Evolutionary conservation across 2,329 filamentous ascomycete genomes (phyloP), one percentile per base, ranked within the genome.

Genomic region (Neurospora sp.): DNA sequence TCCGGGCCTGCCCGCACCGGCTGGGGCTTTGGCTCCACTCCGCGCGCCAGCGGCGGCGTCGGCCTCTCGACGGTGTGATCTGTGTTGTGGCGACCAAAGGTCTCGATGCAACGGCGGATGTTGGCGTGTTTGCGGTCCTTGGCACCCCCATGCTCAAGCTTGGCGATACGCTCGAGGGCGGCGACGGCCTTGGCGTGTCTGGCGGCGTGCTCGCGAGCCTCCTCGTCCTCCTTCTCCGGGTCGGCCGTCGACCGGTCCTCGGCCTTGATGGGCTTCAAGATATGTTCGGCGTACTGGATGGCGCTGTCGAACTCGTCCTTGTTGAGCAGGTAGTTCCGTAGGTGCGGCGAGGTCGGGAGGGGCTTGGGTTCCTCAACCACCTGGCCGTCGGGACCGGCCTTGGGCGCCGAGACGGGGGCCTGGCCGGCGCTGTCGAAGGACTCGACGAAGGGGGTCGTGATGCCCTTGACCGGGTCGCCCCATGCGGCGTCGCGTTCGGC

Each of bases 1-100:
- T 99, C 96, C 5, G 91, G 91, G 0, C 96, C 96, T n/a, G 90
- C 89, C 39, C 96, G 90, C 36, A 75, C 74, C 70, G 80, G 82
- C 82, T 76, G 80, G 71, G 80, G 80, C 75, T 79, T 78, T 17
- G 76, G 77, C 68, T 81, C 77, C 78, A 83, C 76, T 46, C 84
- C 82, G 43, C 78, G 76, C 17, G 82, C 83, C 58, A 83, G 79
- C 3, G 86, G 83, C 78, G 89, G 91, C 0, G 89, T 88, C 33
- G 86, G 85, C 38, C 71, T 71, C 52, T 68, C 66, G 10, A 99
- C 85, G 4, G 81, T 78, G 9, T 80, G 76, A 80, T 99, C 96
- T 1, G 96, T 99, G 75, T 91, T 89, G 84, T 99, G 96, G 67
- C 96, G 89, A 67, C 96, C 96, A 77, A 99, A 97, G 2, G 89